phyloP scores from a whole-genome alignment of 1,284 basidiomycete species.

The Sporisorium sorghi region DNA sequence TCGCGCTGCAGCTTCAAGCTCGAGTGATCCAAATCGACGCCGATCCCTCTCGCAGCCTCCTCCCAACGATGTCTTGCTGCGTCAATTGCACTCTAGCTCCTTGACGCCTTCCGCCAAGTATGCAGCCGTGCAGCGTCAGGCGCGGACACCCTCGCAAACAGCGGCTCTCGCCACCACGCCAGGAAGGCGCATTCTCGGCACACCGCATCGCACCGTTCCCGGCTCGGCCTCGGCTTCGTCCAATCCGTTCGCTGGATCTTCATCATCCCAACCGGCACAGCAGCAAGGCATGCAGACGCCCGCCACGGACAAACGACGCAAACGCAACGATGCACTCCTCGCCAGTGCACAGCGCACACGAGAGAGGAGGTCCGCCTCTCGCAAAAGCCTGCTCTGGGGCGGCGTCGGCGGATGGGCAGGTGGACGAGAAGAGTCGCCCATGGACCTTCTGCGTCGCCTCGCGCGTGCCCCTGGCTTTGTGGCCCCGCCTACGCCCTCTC shows the following conservation, averaged over 20 bases:
- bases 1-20: background rate
- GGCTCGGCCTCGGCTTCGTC: constrained; percentile 17
- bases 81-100: constrained; percentile 34
- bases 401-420: constrained; percentile 53
- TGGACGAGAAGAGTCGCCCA: constrained; percentile 52
- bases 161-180: constrained; percentile 29
- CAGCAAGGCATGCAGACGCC: constrained; percentile 43
- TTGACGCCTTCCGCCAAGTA: constrained; percentile 37
- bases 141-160: constrained; percentile 30
- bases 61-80: constrained; percentile 44
- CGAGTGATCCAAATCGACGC: constrained; percentile 21
- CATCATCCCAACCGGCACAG: constrained; percentile 6
- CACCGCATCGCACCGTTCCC: constrained; percentile 22
- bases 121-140: constrained; percentile 18
- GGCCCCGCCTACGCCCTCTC: constrained; percentile 38
- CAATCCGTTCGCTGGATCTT: constrained; percentile 10
- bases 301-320: constrained; percentile 47
- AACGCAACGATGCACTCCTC: constrained; percentile 46
- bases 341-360: constrained; percentile 44
- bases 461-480: constrained; percentile 49
- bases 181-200: constrained; percentile 37
- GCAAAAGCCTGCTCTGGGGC: constrained; percentile 47
- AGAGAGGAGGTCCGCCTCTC: constrained; percentile 23
- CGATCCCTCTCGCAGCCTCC: constrained; percentile 51
- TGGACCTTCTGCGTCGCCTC: constrained; percentile 47